phyloP scores from a whole-genome alignment of 2,329 filamentous ascomycete species.

The Penicillium capsulatum region DNA sequence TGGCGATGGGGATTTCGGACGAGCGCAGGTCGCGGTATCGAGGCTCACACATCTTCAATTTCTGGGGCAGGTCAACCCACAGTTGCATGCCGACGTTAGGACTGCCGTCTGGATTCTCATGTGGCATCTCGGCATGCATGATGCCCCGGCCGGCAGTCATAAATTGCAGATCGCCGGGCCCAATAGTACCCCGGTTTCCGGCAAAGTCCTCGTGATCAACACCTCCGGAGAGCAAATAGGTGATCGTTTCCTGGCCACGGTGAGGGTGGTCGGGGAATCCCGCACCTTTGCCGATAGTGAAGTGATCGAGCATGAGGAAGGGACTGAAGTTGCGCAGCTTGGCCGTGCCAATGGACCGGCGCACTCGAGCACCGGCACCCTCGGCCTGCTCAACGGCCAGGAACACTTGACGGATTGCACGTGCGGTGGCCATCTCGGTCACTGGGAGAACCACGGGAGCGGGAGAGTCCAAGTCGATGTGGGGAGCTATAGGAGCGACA shows the following conservation, averaged over 20 bases:
- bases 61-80: constrained; percentile 84
- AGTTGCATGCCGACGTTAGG: constrained; percentile 85
- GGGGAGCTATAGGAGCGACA: constrained; percentile 6
- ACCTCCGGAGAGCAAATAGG: constrained; percentile 78
- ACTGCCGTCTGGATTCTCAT: constrained; percentile 68
- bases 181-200: constrained; percentile 77
- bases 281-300: constrained; percentile 71
- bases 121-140: constrained; percentile 93
- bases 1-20: constrained; percentile 71
- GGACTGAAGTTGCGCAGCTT: constrained; percentile 81
- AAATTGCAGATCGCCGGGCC: constrained; percentile 88
- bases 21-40: constrained; percentile 82
- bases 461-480: constrained; percentile 3
- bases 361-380: constrained; percentile 80
- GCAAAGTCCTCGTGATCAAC: constrained; percentile 92
- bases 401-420: constrained; percentile 78
- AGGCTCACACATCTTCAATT: constrained; percentile 83
- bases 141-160: constrained; percentile 94
- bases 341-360: constrained; percentile 80
- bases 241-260: constrained; percentile 83
- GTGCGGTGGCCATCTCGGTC: constrained; percentile 61
- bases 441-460: constrained; percentile 26
- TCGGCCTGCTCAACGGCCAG: constrained; percentile 81
- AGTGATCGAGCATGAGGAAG: constrained; percentile 96
- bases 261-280: constrained; percentile 87